Conservation (phyloP, 768 basidiomycete species). For the Pulveroboletus sp. region DNA sequence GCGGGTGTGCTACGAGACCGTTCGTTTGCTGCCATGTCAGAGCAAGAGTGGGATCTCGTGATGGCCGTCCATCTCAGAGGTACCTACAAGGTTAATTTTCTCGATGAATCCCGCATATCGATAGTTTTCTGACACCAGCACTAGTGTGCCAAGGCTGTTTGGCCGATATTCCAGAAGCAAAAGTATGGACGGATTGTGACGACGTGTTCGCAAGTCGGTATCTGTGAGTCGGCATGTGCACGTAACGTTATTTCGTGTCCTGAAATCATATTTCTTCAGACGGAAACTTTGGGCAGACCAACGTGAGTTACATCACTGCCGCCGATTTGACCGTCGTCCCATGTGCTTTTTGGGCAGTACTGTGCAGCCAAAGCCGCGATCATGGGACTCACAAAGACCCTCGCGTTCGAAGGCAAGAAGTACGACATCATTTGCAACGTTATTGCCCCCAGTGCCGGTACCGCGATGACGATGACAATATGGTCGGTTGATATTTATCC, state of each 20-base stretch:
- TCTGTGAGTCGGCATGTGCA: constrained; percentile 55
- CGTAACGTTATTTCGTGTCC: neutral
- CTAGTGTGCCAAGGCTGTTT: constrained; percentile 88
- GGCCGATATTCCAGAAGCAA: constrained; percentile 96
- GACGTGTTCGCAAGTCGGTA: constrained; percentile 88
- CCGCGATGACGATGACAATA: constrained; percentile 85
- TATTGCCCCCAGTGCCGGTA: constrained; percentile 84
- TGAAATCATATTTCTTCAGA: constrained; percentile 41
- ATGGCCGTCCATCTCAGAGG: constrained; percentile 84
- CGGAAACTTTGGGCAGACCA: constrained; percentile 94
- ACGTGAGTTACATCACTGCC: constrained; percentile 40
- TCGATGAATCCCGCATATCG: neutral
- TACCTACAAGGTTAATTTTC: constrained; percentile 68
- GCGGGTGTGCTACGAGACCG: constrained; percentile 94
- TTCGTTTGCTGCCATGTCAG: constrained; percentile 83
- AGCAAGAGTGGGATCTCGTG: constrained; percentile 93
- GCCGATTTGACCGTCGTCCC: neutral
- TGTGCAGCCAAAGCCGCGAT: constrained; percentile 91
- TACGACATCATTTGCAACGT: constrained; percentile 88
- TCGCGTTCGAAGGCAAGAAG: constrained; percentile 88
- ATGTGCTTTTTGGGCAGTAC: constrained; percentile 45
- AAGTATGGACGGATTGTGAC: constrained; percentile 94
- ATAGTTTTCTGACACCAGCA: neutral
- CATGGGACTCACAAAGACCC: constrained; percentile 82
- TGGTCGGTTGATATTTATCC: constrained; percentile 40